phyloP scores from a whole-genome alignment of 1,139 yeast species.

The Blastobotrys serpentis region DNA sequence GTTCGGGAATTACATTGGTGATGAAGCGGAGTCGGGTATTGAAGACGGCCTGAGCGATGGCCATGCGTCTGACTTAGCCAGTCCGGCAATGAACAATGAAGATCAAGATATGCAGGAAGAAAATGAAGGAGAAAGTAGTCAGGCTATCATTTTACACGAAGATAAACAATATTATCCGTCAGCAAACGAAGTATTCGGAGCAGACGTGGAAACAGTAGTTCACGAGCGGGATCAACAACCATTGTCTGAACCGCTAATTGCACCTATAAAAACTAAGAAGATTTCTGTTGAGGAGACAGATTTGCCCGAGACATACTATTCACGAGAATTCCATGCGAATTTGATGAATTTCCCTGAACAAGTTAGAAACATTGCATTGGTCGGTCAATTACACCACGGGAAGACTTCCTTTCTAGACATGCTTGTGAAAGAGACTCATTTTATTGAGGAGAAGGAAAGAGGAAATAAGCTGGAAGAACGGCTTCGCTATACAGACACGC shows the following conservation, averaged over 20 bases:
- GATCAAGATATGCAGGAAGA: slow-evolving; percentile 14
- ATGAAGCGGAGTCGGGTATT: slow-evolving; percentile 25
- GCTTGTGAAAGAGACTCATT: slow-evolving; percentile 65
- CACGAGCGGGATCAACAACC: slow-evolving; percentile 57
- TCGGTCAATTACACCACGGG: slow-evolving; percentile 86
- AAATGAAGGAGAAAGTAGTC: slow-evolving; percentile 19
- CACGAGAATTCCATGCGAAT: slow-evolving; percentile 59
- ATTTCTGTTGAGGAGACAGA: slow-evolving; percentile 51
- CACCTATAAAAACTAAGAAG: slow-evolving; percentile 48
- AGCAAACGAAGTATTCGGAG: slow-evolving; percentile 50
- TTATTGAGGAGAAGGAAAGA: slow-evolving; percentile 34
- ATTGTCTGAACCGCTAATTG: slow-evolving; percentile 62
- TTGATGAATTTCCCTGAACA: slow-evolving; percentile 59
- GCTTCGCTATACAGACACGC: slow-evolving; percentile 67
- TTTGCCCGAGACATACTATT: slow-evolving; percentile 60
- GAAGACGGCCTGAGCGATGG: slow-evolving; percentile 18
- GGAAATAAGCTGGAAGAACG: slow-evolving; percentile 39
- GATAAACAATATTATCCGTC: slow-evolving; percentile 47
- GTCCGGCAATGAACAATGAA: slow-evolving; percentile 14
- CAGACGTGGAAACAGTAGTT: slow-evolving; percentile 62
- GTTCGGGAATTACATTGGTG: slow-evolving; percentile 71
- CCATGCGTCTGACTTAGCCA: slow-evolving; percentile 28
- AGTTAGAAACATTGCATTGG: slow-evolving; percentile 71
- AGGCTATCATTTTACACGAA: slow-evolving; percentile 44
- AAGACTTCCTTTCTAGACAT: slow-evolving; percentile 78